A percentile compares a stretch with the other conserved stretches of the same genome.
These are phyloP conservation scores for Striga asiatica DNA, from an alignment of 257 asterid genomes.

Conservation along the genomic window DNA sequence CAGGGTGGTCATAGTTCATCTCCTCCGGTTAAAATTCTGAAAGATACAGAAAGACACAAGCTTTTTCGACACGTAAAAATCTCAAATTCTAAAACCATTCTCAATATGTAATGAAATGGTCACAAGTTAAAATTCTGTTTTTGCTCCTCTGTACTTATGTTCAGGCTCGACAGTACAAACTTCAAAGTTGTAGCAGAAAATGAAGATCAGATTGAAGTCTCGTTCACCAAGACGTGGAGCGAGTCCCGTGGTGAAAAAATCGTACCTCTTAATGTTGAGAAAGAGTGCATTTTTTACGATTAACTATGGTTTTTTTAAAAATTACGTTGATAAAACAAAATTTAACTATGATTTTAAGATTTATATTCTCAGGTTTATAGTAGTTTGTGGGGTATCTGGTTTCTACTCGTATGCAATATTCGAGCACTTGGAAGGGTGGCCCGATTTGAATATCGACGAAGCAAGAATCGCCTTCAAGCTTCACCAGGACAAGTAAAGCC, in stretches of 20 bases:
- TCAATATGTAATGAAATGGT: no score
- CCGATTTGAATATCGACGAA: slow-evolving; percentile 62
- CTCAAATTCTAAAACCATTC: not conserved
- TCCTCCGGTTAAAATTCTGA: slow-evolving; percentile 25
- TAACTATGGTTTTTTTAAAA: no score
- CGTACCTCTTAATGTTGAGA: slow-evolving; percentile 42
- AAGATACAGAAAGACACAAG: slow-evolving; percentile 19
- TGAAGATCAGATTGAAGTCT: slow-evolving; percentile 42
- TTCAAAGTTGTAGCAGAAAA: slow-evolving; percentile 31
- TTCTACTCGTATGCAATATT: slow-evolving; percentile 78
- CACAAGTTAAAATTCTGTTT: not conserved
- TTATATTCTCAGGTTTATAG: slow-evolving; percentile 47
- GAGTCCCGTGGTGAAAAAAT: not conserved
- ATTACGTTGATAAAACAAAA: no score
- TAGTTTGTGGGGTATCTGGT: slow-evolving; percentile 64
- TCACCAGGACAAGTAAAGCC: slow-evolving; percentile 70
- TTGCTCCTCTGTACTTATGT: not conserved
- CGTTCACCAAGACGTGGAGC: slow-evolving; percentile 48
- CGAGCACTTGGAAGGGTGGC: slow-evolving; percentile 48
- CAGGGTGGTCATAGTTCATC: slow-evolving; percentile 7
- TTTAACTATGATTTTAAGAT: not conserved
- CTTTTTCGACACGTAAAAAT: slow-evolving; percentile 28
- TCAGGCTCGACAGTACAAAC: slow-evolving; percentile 26
- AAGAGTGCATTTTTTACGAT: slow-evolving; percentile 31
- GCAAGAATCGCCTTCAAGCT: slow-evolving; percentile 90